Conservation (phyloP, 2,329 filamentous ascomycete genomes). For the Rasamsonia emersonii region DNA sequence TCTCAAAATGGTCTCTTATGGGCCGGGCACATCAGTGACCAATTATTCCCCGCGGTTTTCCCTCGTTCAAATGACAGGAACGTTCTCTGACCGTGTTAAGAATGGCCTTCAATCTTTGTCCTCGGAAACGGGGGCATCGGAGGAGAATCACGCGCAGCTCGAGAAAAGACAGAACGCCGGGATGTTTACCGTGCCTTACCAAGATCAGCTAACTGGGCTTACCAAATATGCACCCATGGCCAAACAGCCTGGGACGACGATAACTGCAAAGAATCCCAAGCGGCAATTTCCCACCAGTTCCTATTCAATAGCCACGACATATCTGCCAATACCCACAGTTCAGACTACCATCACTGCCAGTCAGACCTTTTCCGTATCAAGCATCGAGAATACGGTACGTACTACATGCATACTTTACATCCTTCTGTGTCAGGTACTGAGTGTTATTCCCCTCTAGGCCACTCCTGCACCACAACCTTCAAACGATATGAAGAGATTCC, state of each 20-base stretch:
- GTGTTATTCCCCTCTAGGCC: slow-evolving; percentile 34
- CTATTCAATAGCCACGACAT: slow-evolving; percentile 44
- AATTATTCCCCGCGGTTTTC: slow-evolving; percentile 58
- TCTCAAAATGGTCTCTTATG: slow-evolving; percentile 50
- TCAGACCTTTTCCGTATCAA: slow-evolving; percentile 43
- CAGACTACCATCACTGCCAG: slow-evolving; percentile 44
- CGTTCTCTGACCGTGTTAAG: slow-evolving; percentile 39
- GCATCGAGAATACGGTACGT: slow-evolving; percentile 53
- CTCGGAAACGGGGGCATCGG: slow-evolving; percentile 17
- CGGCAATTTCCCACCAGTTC: slow-evolving; percentile 49
- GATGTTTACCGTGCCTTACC: slow-evolving; percentile 42
- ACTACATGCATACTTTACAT: background rate
- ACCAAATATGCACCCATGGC: slow-evolving; percentile 57
- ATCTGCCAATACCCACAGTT: slow-evolving; percentile 37
- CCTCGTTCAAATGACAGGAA: slow-evolving; percentile 56
- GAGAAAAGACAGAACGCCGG: slow-evolving; percentile 23
- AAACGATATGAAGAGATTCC: slow-evolving; percentile 48
- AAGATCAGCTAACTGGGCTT: slow-evolving; percentile 44
- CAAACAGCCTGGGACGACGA: slow-evolving; percentile 49
- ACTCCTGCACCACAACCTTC: slow-evolving; percentile 44
- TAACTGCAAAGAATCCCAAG: slow-evolving; percentile 43
- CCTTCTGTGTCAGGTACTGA: background rate
- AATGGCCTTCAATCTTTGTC: slow-evolving; percentile 8
- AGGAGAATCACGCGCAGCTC: slow-evolving; percentile 16
- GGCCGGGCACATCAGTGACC: slow-evolving; percentile 45